phyloP scores from a whole-genome alignment of 352 stramenopile species.

The Pythium pyrilobum region DNA sequence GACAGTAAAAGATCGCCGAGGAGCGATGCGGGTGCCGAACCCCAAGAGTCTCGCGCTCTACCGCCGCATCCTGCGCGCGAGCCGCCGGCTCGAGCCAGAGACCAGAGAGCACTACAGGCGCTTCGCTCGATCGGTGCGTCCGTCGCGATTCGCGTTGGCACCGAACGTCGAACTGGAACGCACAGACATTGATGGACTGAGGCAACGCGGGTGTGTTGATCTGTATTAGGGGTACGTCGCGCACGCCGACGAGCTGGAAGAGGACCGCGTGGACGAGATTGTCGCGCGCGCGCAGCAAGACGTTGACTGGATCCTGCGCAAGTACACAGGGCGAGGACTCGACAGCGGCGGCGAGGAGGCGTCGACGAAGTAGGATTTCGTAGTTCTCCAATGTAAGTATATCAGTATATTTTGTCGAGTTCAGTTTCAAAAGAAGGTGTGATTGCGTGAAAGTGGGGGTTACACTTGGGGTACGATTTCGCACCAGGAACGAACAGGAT shows the following conservation, averaged over 20 bases:
- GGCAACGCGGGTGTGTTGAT: no score
- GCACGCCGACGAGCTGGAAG: constrained; percentile 30
- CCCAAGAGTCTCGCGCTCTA: constrained; percentile 32
- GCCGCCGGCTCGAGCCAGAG: constrained; percentile 31
- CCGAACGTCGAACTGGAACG: no score
- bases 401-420: no score
- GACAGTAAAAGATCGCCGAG: neutral
- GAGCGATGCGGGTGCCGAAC: constrained; percentile 14
- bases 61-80: constrained; percentile 37
- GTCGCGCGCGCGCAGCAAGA: constrained; percentile 31
- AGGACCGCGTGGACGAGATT: constrained; percentile 29
- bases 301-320: constrained; percentile 42
- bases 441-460: neutral
- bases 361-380: no score
- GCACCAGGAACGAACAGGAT: no score
- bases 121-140: constrained; percentile 36
- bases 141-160: no score
- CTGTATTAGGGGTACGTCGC: constrained; percentile 27
- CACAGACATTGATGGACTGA: no score
- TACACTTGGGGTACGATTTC: neutral
- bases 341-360: neutral
- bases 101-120: constrained; percentile 38
- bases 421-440: no score
- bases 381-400: no score
- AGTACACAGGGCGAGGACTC: constrained; percentile 26